Evolutionary conservation across 2,329 filamentous ascomycete genomes (phyloP), one percentile per base, ranked within the genome.

Genomic region (Ceratocystis huliohia): DNA sequence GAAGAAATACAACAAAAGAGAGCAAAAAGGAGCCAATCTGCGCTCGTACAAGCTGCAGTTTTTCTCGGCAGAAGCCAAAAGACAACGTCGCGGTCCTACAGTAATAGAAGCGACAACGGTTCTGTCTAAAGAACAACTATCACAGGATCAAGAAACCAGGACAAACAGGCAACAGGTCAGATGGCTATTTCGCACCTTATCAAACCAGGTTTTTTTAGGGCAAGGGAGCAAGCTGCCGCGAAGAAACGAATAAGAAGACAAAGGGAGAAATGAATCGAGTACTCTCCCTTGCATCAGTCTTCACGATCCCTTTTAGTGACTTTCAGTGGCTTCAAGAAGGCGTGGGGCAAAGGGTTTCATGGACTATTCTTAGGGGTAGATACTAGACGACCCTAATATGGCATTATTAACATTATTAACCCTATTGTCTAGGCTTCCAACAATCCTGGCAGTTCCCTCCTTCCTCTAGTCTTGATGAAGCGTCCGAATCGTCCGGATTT

Each of bases 51-150:
- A 59, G 13, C 25, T 5, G 13, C 53, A 10, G 53, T 1, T 33
- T 59, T 30, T 8, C 28, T 41, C 37, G 37, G 10, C 8, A 13
- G 37, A 41, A 30, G 56, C 15, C 30, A n/a, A n/a, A 37, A 10
- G 20, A 5, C 56, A 37, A 20, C 8, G 25, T 30, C 56, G 20
- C 25, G 10, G 56, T 4, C 8, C 15, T 8, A 59, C 56, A 30
- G 56, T 25, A 30, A 37, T 59, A n/a, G 15, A 59, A 59, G 33
- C 8, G 56, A 59, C 33, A 6, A n/a, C 30, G 15, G 28, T 33
- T 33, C 37, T 59, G 56, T 59, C 56, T 59, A 33, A n/a, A 59
- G 56, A 59, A 59, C 56, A 59, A 59, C 28, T 59, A 59, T 59
- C 56, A 59, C 56, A 28, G 33, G 28, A 59, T 37, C 56, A 15